These are phyloP conservation scores for Dalbergia oliveri DNA, from an alignment of 306 rosid genomes.

Conservation along the genomic window DNA sequence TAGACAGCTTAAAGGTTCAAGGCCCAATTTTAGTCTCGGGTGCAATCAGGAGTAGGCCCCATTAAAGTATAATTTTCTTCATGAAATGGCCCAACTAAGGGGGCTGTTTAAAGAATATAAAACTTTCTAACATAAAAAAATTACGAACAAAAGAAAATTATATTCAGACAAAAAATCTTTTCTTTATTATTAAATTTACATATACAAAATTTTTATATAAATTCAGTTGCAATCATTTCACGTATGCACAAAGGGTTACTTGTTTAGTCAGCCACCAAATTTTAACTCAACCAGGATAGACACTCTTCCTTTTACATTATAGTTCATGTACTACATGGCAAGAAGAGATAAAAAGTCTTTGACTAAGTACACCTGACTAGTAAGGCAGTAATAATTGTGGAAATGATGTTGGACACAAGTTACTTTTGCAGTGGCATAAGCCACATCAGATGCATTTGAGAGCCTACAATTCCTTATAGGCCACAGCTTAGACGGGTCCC, in stretches of 20 bases:
- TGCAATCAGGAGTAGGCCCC: neutral
- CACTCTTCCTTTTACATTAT: neutral
- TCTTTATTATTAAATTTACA: neutral
- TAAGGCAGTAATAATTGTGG: conserved; percentile 11
- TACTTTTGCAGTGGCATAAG: neutral
- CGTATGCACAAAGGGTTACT: neutral
- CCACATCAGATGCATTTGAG: neutral
- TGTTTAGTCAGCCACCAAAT: neutral
- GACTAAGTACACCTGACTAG: neutral
- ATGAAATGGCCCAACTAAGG: neutral
- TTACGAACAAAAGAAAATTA: neutral
- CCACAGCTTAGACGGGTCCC: neutral
- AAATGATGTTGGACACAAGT: conserved; percentile 1
- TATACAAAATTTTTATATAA: neutral
- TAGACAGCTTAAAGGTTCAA: neutral
- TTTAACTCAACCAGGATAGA: neutral
- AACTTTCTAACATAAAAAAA: neutral
- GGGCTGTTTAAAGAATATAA: neutral
- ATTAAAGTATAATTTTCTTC: neutral
- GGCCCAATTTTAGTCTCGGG: neutral
- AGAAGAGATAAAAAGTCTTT: neutral
- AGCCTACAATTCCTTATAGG: neutral
- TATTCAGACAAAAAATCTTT: too few species aligned
- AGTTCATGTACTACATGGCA: neutral
- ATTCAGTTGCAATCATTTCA: too few species aligned